Percentiles rank a stretch among this genome's conserved stretches.
Conservation (phyloP, 352 stramenopile species). For the Pilasporangium apinafurcum region DNA sequence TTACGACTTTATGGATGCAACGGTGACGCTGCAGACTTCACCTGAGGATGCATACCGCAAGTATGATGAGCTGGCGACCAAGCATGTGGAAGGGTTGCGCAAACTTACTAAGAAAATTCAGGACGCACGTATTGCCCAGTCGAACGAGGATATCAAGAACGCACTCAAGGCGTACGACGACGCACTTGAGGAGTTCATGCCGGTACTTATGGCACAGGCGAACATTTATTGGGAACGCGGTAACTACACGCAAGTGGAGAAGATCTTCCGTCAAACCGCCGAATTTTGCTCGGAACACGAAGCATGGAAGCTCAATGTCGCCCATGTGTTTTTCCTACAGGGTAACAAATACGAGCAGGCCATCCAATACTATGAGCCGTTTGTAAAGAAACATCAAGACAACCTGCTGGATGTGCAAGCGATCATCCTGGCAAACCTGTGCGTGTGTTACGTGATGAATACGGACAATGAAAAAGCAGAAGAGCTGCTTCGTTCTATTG, state of each 20-base stretch:
- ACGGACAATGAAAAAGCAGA: slow-evolving; percentile 96
- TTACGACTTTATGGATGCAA: slow-evolving; percentile 95
- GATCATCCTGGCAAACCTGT: slow-evolving; percentile 97
- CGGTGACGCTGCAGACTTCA: slow-evolving; percentile 91
- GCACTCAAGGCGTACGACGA: slow-evolving; percentile 92
- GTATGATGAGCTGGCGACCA: slow-evolving; percentile 91
- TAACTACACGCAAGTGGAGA: slow-evolving; percentile 95
- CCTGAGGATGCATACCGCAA: slow-evolving; percentile 92
- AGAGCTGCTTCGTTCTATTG: slow-evolving; percentile 92
- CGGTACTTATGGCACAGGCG: slow-evolving; percentile 95
- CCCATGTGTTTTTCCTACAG: slow-evolving; percentile 95
- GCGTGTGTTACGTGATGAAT: slow-evolving; percentile 97
- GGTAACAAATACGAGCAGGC: slow-evolving; percentile 86
- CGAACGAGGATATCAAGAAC: slow-evolving; percentile 91
- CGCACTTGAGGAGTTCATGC: slow-evolving; percentile 93
- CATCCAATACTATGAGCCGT: slow-evolving; percentile 94
- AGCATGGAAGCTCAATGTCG: slow-evolving; percentile 95
- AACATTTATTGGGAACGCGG: slow-evolving; percentile 96
- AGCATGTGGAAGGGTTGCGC: slow-evolving; percentile 90
- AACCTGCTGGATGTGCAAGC: slow-evolving; percentile 92
- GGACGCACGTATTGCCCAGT: slow-evolving; percentile 85
- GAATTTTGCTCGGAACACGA: slow-evolving; percentile 96
- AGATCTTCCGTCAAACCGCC: slow-evolving; percentile 91
- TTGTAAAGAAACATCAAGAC: slow-evolving; percentile 90
- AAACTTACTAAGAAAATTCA: slow-evolving; percentile 95